Base-by-base conservation (phyloP, 192 early-diverging fungal species). In the Phlyctochytrium arcticum region DNA sequence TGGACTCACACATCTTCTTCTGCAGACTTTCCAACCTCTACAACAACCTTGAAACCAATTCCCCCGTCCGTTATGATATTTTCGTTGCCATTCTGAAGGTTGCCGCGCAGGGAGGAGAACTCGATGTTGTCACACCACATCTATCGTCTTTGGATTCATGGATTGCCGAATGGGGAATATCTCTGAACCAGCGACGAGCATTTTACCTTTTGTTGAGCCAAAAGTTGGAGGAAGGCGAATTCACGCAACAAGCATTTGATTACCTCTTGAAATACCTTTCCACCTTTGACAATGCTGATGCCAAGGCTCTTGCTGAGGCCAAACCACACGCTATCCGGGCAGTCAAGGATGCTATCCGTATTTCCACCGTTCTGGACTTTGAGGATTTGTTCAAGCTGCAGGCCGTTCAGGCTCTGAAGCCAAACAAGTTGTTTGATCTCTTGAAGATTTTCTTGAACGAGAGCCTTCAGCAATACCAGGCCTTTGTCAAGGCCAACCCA, bases 21-120 rank as follows among this genome's bases (percentile, higher is more conserved):
- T 49, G 42, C 63, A 89, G 87, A 47, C 80, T 89, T 5, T 78
- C 80, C 67, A 94, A 91, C 79, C 79, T 95, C 54, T 98, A 90
- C 83, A 95, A 94, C 76, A 79, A 87, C 56, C 75, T 90, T 31
- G 81, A 82, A 36, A 69, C 68, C 36, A 71, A 68, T 48, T 80
- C 70, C 19, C 55, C 78, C 54, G 79, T 79, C 54, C 87, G 86
- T 32, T 85, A 77, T 66, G 62, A 81, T 23, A 87, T 90, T 58
- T 95, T 92, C 68, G 54, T 76, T 42, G 76, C 85, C 58, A 88
- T 97, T 63, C 77, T 94, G 26, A 80, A 81, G 36, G 80, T 90
- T 65, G 92, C 91, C 17, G 76, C 80, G 32, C 75, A 87, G 49
- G 76, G 75, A 35, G 85, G 86, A 60, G 88, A 89, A 54, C 68